phyloP scores from a whole-genome alignment of 139 green algal species.

The Haematococcus sp. region DNA sequence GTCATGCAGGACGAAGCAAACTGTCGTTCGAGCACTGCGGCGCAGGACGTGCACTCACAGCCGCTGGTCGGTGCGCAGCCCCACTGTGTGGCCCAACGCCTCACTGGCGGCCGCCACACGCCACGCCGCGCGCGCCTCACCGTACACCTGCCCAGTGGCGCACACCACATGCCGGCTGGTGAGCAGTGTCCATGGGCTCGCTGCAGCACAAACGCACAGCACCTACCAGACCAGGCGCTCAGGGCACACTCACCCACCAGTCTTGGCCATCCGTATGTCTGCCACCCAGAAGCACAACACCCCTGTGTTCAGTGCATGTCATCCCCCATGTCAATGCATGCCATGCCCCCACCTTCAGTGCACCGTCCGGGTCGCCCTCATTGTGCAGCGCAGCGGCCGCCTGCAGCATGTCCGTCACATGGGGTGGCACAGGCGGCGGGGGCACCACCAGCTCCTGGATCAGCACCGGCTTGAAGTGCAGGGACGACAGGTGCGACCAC shows the following conservation, averaged over 20 bases:
- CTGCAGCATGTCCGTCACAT: constrained; percentile 16
- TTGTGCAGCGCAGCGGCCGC: constrained; percentile 34
- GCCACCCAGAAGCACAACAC: too few species aligned
- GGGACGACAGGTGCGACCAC: constrained; percentile 34
- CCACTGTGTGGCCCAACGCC: not conserved
- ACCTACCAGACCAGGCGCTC: too few species aligned
- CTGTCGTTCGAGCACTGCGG: not conserved
- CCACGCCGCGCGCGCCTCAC: constrained; percentile 9
- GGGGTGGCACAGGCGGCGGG: constrained; percentile 29
- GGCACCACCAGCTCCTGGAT: constrained; percentile 53
- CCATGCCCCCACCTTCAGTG: constrained; percentile 13
- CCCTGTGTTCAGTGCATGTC: too few species aligned
- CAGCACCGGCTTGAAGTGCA: constrained; percentile 37
- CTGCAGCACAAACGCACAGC: too few species aligned
- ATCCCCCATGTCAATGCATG: too few species aligned
- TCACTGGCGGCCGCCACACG: constrained; percentile 2
- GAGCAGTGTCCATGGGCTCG: too few species aligned
- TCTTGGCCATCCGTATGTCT: too few species aligned
- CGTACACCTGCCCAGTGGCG: constrained; percentile 19
- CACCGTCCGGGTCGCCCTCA: constrained; percentile 14
- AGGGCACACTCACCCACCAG: too few species aligned
- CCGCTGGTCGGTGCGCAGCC: constrained; percentile 17
- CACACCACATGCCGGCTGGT: too few species aligned
- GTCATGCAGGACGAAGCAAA: too few species aligned
- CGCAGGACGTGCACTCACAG: constrained; percentile 19